Conservation (phyloP, 371 early-diverging fungal genomes). For the Cokeromyces recurvatus region DNA sequence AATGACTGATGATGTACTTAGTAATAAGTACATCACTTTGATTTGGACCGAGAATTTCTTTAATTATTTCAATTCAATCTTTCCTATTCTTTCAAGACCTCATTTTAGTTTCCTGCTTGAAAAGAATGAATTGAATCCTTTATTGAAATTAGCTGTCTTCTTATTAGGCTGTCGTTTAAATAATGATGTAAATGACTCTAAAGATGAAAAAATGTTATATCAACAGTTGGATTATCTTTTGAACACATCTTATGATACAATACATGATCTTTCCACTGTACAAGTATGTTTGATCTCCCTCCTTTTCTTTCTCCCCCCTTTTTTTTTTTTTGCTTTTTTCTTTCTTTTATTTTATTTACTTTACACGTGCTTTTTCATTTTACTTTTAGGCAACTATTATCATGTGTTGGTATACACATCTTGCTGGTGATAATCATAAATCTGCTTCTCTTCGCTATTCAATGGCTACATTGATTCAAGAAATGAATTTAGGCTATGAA, state of each 20-base stretch:
- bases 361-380: background rate
- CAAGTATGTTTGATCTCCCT: too few relatives aligned
- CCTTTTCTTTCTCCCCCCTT: too few relatives aligned
- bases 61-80: constrained; percentile 35
- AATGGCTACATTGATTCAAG: constrained; percentile 7
- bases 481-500: constrained; percentile 7
- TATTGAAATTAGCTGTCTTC: constrained; percentile 34
- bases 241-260: constrained; percentile 1
- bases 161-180: constrained; percentile 19
- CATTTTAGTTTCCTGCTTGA: constrained; percentile 24
- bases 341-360: background rate
- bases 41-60: constrained; percentile 30
- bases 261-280: constrained; percentile 16
- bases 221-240: background rate
- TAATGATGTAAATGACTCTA: background rate
- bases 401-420: constrained; percentile 38
- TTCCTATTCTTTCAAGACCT: constrained; percentile 36
- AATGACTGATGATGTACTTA: constrained; percentile 1
- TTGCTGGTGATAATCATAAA: constrained; percentile 27
- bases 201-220: background rate
- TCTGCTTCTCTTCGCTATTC: constrained; percentile 19
- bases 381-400: constrained; percentile 27
- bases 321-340: background rate
- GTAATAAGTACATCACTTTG: background rate
- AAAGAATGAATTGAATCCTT: constrained; percentile 19